Percentiles rank a stretch among this genome's conserved stretches.
Evolutionary conservation across 2,329 filamentous ascomycete genomes (phyloP).

Genomic region (Colletotrichum tropicicola): DNA sequence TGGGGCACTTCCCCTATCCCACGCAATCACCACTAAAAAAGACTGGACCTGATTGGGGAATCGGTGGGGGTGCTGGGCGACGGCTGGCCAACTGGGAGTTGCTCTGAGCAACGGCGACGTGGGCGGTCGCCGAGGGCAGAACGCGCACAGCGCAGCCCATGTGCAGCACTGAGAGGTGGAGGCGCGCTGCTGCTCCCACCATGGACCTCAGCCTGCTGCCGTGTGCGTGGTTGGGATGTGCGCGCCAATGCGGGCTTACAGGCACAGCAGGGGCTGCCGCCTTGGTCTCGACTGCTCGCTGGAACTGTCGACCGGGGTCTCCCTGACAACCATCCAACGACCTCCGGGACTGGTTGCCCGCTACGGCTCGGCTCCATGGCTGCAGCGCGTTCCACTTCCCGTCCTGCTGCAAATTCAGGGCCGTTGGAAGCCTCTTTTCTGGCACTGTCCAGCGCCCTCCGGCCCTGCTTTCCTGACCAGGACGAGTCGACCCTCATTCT

Average conservation of each 20-base stretch:
- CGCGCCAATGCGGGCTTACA: slow-evolving; percentile 24
- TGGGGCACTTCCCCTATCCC: slow-evolving; percentile 21
- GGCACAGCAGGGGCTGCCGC: slow-evolving; percentile 10
- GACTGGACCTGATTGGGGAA: slow-evolving; percentile 27
- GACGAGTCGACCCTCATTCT: background rate
- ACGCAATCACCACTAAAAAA: slow-evolving; percentile 25
- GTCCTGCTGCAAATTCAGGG: slow-evolving; percentile 20
- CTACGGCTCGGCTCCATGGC: slow-evolving; percentile 22
- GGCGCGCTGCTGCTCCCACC: no score
- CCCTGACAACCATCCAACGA: slow-evolving; percentile 21
- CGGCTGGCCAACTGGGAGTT: slow-evolving; percentile 29
- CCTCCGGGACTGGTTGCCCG: slow-evolving; percentile 21
- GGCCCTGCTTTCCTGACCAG: background rate
- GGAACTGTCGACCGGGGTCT: slow-evolving; percentile 17
- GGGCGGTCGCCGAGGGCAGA: no score
- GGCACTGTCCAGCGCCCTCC: slow-evolving; percentile 3
- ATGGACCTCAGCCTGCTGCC: no score
- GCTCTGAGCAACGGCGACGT: slow-evolving; percentile 26
- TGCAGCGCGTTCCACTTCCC: slow-evolving; percentile 19
- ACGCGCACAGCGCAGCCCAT: no score
- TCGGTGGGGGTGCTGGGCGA: slow-evolving; percentile 19
- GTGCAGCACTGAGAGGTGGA: no score
- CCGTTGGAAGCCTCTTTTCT: background rate
- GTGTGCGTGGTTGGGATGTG: background rate
- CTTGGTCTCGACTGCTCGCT: slow-evolving; percentile 29